Conservation (phyloP, 2,329 filamentous ascomycete genomes). For the Graphilbum sp. region DNA sequence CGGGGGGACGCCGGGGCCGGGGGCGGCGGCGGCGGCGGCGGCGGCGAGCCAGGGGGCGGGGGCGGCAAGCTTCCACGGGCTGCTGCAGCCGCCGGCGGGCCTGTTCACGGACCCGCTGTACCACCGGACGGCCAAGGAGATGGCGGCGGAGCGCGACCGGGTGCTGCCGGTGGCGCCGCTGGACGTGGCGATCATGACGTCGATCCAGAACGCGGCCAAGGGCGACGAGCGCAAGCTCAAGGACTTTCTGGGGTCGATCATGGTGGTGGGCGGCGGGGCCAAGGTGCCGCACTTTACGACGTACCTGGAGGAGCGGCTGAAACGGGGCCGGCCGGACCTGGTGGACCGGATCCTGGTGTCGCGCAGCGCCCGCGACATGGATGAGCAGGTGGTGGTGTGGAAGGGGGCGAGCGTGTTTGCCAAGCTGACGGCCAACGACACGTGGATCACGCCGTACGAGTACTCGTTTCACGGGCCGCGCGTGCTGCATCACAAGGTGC, state of each 20-base stretch:
- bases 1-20: conserved; percentile 27
- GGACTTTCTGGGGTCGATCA: conserved; percentile 78
- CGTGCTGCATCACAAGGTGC: conserved; percentile 67
- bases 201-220: conserved; percentile 71
- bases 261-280: conserved; percentile 75
- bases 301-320: conserved; percentile 69
- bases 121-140: conserved; percentile 30
- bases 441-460: conserved; percentile 78
- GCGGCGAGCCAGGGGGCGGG: not conserved
- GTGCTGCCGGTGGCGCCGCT: conserved; percentile 71
- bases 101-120: conserved; percentile 12
- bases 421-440: conserved; percentile 82
- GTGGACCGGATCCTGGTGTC: conserved; percentile 45
- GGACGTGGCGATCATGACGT: conserved; percentile 78
- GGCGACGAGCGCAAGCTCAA: conserved; percentile 86
- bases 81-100: not conserved
- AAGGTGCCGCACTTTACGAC: conserved; percentile 67
- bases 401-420: conserved; percentile 96
- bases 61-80: conserved; percentile 1
- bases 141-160: conserved; percentile 58
- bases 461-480: conserved; percentile 74
- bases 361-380: conserved; percentile 73
- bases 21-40: conserved; percentile 10
- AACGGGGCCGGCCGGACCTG: conserved; percentile 45
- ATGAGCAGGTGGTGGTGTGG: conserved; percentile 94